Base-by-base conservation (phyloP, 2,329 filamentous ascomycete species). In the Colletotrichum navitas region DNA sequence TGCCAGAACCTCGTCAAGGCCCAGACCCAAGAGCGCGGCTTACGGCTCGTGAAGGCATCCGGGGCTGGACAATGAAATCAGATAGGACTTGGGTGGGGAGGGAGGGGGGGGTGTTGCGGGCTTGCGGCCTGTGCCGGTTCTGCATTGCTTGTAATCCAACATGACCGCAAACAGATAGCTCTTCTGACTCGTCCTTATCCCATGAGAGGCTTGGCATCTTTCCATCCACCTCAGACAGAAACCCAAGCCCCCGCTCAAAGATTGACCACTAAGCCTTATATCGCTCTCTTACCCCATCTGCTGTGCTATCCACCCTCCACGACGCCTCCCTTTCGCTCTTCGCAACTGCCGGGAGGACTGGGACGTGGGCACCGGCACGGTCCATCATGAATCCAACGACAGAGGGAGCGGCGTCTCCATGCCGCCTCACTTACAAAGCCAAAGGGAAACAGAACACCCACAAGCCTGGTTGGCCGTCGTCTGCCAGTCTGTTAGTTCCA, bases 141-240 rank as follows among this genome's bases (percentile, higher is more conserved):
- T 58, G 26, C 45, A 65, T 54, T 68, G 43, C 45, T 68, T 67
- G 21, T 43, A 58, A 52, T 58, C 11, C 64, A 63, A 39, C 54
- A 63, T 68, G 51, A 36, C 68, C 59, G 68, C 68, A 71, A 71
- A 71, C 68, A 71, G 68, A 71, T 71, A 63, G 68, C 68, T 66
- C 21, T n/a, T 39, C 49, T 55, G 41, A 26, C 49, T 52, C 21
- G n/a, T 45, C 29, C 61, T 45, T 32, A 49, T 39, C 49, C 45
- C 24, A 41, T 47, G 32, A 68, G 12, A 21, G 36, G 52, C 64
- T 62, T 58, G 55, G 64, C 64, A 43, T 49, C 56, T 43, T 56
- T 58, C 36, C 63, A 32, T 47, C 18, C 24, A 39, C 34, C 43
- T 67, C 58, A 45, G 52, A 34, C 52, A 59, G 58, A 47, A 32